A percentile compares a stretch with the other conserved stretches of the same genome.
Conservation (phyloP, 139 green algal genomes). For the Tetradesmus obliquus region DNA sequence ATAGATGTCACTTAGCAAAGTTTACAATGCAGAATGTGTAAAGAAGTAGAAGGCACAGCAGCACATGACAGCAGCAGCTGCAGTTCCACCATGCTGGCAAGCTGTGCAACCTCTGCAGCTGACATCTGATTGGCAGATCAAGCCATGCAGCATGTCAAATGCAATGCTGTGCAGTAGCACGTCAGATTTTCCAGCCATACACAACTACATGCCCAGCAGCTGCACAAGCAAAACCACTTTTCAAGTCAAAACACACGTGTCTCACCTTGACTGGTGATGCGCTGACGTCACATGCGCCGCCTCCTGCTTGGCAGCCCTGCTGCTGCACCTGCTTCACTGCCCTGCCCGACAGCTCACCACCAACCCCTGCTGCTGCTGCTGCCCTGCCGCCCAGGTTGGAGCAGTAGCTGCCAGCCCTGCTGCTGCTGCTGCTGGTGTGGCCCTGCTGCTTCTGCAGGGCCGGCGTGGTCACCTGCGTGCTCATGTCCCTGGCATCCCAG, state of each 20-base stretch:
- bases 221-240: too few relatives aligned
- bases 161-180: too few relatives aligned
- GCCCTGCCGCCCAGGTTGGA: not conserved
- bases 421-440: not conserved
- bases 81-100: too few relatives aligned
- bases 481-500: not conserved
- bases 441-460: not conserved
- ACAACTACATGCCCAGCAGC: too few relatives aligned
- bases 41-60: not conserved
- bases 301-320: not conserved
- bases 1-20: too few relatives aligned
- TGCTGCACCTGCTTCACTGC: not conserved
- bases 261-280: not conserved
- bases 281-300: not conserved
- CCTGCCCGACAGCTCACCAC: not conserved
- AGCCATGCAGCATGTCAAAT: too few relatives aligned
- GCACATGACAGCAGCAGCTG: not conserved
- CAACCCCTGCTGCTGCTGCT: not conserved
- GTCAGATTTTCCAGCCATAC: too few relatives aligned
- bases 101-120: too few relatives aligned
- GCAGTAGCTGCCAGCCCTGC: not conserved
- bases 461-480: not conserved
- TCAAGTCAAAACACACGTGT: not conserved
- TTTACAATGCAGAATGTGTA: too few relatives aligned
- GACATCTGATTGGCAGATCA: too few relatives aligned